Conservation (phyloP, 2,329 filamentous ascomycete species). For the Fusarium foetens region DNA sequence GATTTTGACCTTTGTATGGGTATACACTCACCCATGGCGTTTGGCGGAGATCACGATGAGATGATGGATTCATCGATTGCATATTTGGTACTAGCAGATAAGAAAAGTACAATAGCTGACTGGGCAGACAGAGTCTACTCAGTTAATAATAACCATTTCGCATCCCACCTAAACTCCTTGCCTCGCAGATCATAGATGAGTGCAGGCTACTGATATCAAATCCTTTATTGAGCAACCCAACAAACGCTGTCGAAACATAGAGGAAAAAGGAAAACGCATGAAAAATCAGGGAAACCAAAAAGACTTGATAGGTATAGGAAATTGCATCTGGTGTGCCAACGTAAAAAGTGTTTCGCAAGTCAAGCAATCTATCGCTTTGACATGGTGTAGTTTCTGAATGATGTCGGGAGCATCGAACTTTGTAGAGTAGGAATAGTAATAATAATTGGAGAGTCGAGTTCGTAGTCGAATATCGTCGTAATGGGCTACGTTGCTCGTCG, state of each 20-base stretch:
- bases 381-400: background rate
- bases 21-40: constrained; percentile 31
- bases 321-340: constrained; percentile 38
- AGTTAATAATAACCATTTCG: constrained; percentile 35
- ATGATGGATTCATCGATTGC: constrained; percentile 32
- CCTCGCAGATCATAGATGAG: constrained; percentile 18
- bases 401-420: background rate
- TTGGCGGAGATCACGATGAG: constrained; percentile 20
- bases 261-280: constrained; percentile 10
- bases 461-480: constrained; percentile 1
- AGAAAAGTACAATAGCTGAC: constrained; percentile 16
- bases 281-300: constrained; percentile 7
- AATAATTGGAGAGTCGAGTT: background rate
- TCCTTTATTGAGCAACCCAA: constrained; percentile 8
- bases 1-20: constrained; percentile 24
- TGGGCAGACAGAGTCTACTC: constrained; percentile 2
- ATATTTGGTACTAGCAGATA: constrained; percentile 31
- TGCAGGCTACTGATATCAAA: constrained; percentile 12
- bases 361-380: constrained; percentile 5
- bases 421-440: background rate
- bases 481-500: constrained; percentile 1
- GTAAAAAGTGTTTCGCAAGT: background rate
- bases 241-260: constrained; percentile 2
- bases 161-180: constrained; percentile 37
- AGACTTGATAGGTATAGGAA: constrained; percentile 11